Base-by-base conservation (phyloP, 371 early-diverging fungal genomes). In the Smittium culicis region DNA sequence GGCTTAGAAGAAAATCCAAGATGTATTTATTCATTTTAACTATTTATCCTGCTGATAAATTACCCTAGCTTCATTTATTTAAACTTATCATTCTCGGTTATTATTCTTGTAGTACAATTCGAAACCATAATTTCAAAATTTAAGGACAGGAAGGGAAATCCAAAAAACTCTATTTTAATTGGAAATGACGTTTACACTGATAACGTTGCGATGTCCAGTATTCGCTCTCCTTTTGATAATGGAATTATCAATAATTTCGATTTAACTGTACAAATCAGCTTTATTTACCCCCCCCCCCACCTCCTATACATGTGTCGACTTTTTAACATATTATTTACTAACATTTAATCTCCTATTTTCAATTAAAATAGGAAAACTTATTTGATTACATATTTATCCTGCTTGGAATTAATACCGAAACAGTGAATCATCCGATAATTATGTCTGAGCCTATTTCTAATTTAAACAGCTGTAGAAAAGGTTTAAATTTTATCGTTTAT, bases 381-480 rank as follows among this genome's bases (percentile, higher is more conserved):
- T 70, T 94, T 64, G 94, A 94, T 74, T 93, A 93, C 68, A 82
- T 87, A 1, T 91, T 94, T 69, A 69, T 84, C 14, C 84, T 88
- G 56, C 78, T 93, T 28, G 92, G 92, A 8, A 83, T 92, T 59
- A 81, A 83, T 57, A 79, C 84, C 2, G 80, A 81, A 14, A 71
- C 65, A 20, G 79, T 93, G 17, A 69, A 83, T 27, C 90, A 91
- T 73, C 91, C 92, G 0, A 73, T 94, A 30, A 77, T 94, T 1
- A 83, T 93, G 83, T 91, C 93, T 11, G 94, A 94, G 64, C 79
- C 92, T 0, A 80, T 82, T 5, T 91, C 89, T 69, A 84, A 81
- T 31, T 89, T 91, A n/a, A 75, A 69, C 54, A 80, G 85, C 66
- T 87, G 84, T 64, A 84, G 94, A 66, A 85, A 81, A 70, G 75